Evolutionary conservation across 495 filamentous ascomycete species (phyloP).

Genomic region (Stereocaulon alpinum): DNA sequence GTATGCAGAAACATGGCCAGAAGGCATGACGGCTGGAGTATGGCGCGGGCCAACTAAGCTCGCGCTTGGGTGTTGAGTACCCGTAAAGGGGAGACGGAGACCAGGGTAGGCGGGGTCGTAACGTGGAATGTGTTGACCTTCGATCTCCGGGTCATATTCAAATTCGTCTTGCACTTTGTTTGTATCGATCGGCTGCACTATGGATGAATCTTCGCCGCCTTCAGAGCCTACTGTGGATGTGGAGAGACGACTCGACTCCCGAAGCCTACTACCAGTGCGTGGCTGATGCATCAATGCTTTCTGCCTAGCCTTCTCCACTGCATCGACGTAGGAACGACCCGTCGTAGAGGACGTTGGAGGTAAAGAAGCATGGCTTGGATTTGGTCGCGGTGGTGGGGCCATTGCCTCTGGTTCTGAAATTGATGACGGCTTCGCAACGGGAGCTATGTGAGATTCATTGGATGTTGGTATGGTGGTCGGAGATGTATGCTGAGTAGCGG

Average conservation of each 20-base stretch:
- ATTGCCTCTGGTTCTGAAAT: not conserved
- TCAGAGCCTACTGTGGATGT: constrained; percentile 20
- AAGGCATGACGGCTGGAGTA: too few species aligned
- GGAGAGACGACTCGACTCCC: constrained; percentile 31
- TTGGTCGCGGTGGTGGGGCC: constrained; percentile 14
- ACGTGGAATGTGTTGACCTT: too few species aligned
- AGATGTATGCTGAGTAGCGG: not conserved
- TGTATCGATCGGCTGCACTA: too few species aligned
- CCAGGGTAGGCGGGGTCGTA: too few species aligned
- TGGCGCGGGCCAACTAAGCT: too few species aligned
- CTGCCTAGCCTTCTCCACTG: constrained; percentile 29
- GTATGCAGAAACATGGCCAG: too few species aligned
- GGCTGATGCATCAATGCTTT: constrained; percentile 37
- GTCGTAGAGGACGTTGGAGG: constrained; percentile 19
- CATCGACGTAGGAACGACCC: not conserved
- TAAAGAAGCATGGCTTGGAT: constrained; percentile 7
- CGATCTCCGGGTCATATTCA: not conserved
- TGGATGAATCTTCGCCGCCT: not conserved
- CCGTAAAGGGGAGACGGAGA: too few species aligned
- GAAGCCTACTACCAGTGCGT: constrained; percentile 39
- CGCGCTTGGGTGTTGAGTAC: too few species aligned
- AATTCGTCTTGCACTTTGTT: not conserved
- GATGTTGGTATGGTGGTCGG: not conserved
- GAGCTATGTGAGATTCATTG: not conserved
- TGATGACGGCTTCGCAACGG: not conserved